Evolutionary conservation across 2,329 filamentous ascomycete species (phyloP), one percentile per base, ranked within the genome.

Genomic region (Cladosporium colombiae): DNA sequence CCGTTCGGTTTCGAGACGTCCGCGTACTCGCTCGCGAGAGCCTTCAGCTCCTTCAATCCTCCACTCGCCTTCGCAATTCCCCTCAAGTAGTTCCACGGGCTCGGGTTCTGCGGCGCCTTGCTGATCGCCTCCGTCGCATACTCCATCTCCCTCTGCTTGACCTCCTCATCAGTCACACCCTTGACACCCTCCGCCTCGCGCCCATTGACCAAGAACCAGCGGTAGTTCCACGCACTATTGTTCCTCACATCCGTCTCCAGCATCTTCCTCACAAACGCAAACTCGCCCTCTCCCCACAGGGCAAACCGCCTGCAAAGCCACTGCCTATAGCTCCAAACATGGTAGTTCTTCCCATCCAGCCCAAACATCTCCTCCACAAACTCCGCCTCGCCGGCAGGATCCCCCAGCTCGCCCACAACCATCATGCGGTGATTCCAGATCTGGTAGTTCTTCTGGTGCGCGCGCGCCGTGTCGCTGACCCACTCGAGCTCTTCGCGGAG

Each of bases 161-260:
- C 78, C 1, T 84, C 84, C 29, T 83, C 80, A 69, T 70, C 80
- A 74, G 66, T 78, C 67, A 73, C 78, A 70, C 70, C 77, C 64
- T 75, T 68, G 27, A 71, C 77, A 69, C 69, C 77, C 66, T 78
- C 74, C 40, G 78, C 73, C 37, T 76, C 76, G 13, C 82, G 85
- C 82, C 76, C 86, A 85, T 97, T 96, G 21, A 94, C 88, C n/a
- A 98, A 77, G 77, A 94, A 97, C 83, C 95, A 98, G 61, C 95
- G 89, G 82, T 99, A 94, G 70, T 94, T 96, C 95, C 95, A 99
- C 18, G 94, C 95, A 53, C 91, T 95, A 78, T 99, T 99, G 81
- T 99, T 99, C 74, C 93, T 86, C 67, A 98, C 88, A 78, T 99
- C 95, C 37, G 87, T 82, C 65, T 87, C 82, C 66, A 99, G 85